These are phyloP conservation scores for Starmerella stellata DNA, from an alignment of 805 yeast genomes.

Conservation along the genomic window DNA sequence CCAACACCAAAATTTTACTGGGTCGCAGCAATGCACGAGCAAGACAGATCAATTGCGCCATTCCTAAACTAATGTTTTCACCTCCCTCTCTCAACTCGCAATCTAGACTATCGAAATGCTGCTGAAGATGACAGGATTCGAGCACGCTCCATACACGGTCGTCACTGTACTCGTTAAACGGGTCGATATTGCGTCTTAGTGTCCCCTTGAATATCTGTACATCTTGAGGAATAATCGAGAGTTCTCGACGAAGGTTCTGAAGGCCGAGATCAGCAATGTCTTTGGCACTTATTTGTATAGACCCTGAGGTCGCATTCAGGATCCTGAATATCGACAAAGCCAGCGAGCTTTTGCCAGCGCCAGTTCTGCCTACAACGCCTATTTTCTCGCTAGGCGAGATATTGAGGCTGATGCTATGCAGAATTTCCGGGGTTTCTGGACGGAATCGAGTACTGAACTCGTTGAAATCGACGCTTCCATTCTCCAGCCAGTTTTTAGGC, in stretches of 20 bases:
- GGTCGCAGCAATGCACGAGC: constrained; percentile 56
- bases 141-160: constrained; percentile 41
- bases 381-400: constrained; percentile 59
- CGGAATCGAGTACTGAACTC: constrained; percentile 68
- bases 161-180: constrained; percentile 36
- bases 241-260: constrained; percentile 36
- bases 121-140: constrained; percentile 39
- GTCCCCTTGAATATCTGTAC: constrained; percentile 55
- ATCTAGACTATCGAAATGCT: constrained; percentile 26
- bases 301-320: constrained; percentile 37
- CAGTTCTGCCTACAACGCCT: constrained; percentile 91
- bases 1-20: constrained; percentile 49
- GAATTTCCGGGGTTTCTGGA: constrained; percentile 64
- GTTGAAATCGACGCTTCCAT: constrained; percentile 49
- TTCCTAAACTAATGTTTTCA: constrained; percentile 64
- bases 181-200: constrained; percentile 48
- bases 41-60: constrained; percentile 59
- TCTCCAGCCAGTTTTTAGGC: constrained; percentile 45
- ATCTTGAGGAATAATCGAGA: constrained; percentile 60
- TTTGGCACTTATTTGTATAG: constrained; percentile 39
- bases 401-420: constrained; percentile 56
- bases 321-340: constrained; percentile 64
- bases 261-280: constrained; percentile 40
- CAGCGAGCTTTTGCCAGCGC: constrained; percentile 90
- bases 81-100: constrained; percentile 48